Evolutionary conservation across 805 yeast species (phyloP), one percentile per base, ranked within the genome.

Genomic region (Zygoascus tannicola): DNA sequence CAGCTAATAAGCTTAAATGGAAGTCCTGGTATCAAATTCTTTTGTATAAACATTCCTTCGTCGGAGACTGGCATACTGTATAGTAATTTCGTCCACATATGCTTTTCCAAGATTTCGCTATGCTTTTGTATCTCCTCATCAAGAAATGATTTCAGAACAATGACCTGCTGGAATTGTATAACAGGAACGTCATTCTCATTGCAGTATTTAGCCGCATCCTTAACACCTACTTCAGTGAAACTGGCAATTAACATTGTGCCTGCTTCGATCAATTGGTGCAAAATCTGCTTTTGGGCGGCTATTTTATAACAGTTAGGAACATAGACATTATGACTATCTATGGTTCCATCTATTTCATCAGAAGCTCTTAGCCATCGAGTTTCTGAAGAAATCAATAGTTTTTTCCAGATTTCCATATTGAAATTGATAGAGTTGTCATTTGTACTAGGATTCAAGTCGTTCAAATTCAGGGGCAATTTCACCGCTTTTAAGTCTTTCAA

Each of bases 291-390:
- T 8, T 42, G 43, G 38, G 37, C 44, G 14, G 22, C 23, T 12
- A 44, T 41, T 32, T 37, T 42, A 32, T 43, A 49, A 4, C 26
- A 34, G 4, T 37, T 28, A 5, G 54, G 54, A 15, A 46, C 45
- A 22, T 34, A 50, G 7, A 46, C 19, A 21, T 33, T 32, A 26
- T 35, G 4, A 5, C 41, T 10, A 21, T 37, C 37, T 20, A 43
- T 22, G 3, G 40, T 21, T 5, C 45, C 45, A 7, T 15, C 20
- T 26, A 32, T 15, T 16, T 22, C 26, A 26, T 22, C 10, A 3
- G 38, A 18, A 5, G 20, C 20, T 16, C 32, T 16, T 3, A 22
- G 30, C 35, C 35, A 22, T 5, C 20, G 18, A 7, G 19, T n/a
- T 4, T n/a, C 32, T 10, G 36, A 40, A 3, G 26, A 14, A 18